Evolutionary conservation across 2,329 filamentous ascomycete species (phyloP).

Genomic region (Fusarium subtropicale): DNA sequence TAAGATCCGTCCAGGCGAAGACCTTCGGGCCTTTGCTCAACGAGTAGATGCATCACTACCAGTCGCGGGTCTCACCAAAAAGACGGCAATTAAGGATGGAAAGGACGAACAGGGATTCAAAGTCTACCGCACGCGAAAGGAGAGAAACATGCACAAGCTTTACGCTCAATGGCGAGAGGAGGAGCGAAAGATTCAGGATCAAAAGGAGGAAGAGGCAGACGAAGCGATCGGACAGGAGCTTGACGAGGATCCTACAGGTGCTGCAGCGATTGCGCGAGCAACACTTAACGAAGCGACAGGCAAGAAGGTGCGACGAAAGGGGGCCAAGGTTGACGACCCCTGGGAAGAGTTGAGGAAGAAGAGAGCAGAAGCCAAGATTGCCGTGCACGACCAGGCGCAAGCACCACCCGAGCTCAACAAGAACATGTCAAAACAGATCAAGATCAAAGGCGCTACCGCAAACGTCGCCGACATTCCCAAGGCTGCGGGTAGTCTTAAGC

Average conservation of each 20-base stretch:
- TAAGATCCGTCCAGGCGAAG: slow-evolving; percentile 85
- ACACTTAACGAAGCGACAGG: slow-evolving; percentile 51
- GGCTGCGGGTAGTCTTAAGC: slow-evolving; percentile 54
- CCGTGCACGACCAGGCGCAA: slow-evolving; percentile 71
- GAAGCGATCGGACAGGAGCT: slow-evolving; percentile 72
- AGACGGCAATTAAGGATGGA: slow-evolving; percentile 66
- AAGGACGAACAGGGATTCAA: slow-evolving; percentile 75
- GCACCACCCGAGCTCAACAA: slow-evolving; percentile 81
- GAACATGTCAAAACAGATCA: slow-evolving; percentile 50
- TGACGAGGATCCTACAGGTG: slow-evolving; percentile 65
- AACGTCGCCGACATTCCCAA: slow-evolving; percentile 55
- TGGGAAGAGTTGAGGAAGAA: slow-evolving; percentile 80
- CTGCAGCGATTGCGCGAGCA: slow-evolving; percentile 60
- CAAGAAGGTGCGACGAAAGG: slow-evolving; percentile 58
- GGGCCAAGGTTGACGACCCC: slow-evolving; percentile 74
- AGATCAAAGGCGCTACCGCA: slow-evolving; percentile 51
- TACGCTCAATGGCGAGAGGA: slow-evolving; percentile 82
- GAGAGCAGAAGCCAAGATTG: slow-evolving; percentile 66
- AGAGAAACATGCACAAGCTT: slow-evolving; percentile 83
- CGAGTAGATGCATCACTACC: slow-evolving; percentile 89
- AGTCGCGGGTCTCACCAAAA: slow-evolving; percentile 75
- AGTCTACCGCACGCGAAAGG: slow-evolving; percentile 80
- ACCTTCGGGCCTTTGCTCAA: slow-evolving; percentile 81
- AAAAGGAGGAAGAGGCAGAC: slow-evolving; percentile 74
- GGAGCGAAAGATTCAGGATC: slow-evolving; percentile 71